Base-by-base conservation (phyloP, 208 protist species). In the Trypanosoma grayi region DNA sequence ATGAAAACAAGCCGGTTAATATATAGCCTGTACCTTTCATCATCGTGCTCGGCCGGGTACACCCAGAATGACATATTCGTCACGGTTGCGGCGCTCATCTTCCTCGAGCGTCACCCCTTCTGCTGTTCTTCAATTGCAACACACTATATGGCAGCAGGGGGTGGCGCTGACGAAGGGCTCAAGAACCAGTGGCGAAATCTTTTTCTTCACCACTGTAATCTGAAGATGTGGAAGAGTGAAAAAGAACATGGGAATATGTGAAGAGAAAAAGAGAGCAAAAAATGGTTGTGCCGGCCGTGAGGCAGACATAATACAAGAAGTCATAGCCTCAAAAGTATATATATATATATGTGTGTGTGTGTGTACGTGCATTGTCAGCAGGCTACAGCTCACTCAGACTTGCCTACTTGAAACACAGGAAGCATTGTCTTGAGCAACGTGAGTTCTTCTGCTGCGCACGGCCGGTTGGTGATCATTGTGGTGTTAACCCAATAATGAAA, bases 1-100 rank as follows among this genome's bases (percentile, higher is more conserved):
- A 92, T 78, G 39, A 94, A 69, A 34, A 76, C 75, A n/a, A 94
- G 75, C 31, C 84, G 79, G 8, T 36, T 66, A 18, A 94, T 71
- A 37, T 61, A 61, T 33, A 92, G 55, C 31, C 65, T 85, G 67
- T 82, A 89, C 44, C 58, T 74, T 54, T 79, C 70, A 5, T 16
- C 10, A 16, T 66, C n/a, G 55, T 60, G 33, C 10, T 44, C 31
- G 16, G 7, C 9, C 8, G 63, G 37, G 11, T 27, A 22, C 13
- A 44, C 36, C 28, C 53, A 70, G 18, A 47, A 61, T 4, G 54
- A 57, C 54, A 70, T 60, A n/a, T 40, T 54, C 5, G 48, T 10
- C n/a, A 36, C 46, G 13, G 27, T 27, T 22, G 50, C n/a, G 30
- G 65, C 45, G 22, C 37, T 43, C 61, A 68, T 60, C 40, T 41